These are phyloP conservation scores for Quercus robur DNA, from an alignment of 306 rosid species.

Conservation along the genomic window DNA sequence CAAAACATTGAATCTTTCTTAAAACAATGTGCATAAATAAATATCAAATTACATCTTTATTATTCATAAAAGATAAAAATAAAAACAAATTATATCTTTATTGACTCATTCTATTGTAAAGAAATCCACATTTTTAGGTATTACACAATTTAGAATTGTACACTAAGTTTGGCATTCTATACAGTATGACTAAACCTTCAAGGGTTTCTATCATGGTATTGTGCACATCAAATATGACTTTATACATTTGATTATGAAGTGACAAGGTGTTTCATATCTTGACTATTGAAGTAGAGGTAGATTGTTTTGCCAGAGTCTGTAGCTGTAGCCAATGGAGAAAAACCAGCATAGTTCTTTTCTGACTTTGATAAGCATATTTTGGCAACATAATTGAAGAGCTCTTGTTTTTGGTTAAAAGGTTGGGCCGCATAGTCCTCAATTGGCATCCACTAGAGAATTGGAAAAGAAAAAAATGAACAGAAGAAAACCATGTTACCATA, in stretches of 20 bases:
- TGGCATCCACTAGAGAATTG: constrained; percentile 71
- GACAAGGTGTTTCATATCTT: constrained; percentile 12
- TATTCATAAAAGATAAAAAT: too few species aligned
- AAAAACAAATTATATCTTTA: too few species aligned
- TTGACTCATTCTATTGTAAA: too few species aligned
- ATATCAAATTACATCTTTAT: too few species aligned
- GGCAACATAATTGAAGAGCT: constrained; percentile 43
- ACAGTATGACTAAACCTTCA: too few species aligned
- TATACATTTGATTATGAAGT: not conserved
- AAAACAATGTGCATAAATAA: too few species aligned
- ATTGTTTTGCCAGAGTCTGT: constrained; percentile 40
- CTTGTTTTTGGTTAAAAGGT: constrained; percentile 39
- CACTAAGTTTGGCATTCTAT: too few species aligned
- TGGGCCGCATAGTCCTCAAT: constrained; percentile 74
- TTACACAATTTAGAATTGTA: too few species aligned
- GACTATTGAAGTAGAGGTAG: constrained; percentile 34
- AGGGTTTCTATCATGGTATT: too few species aligned
- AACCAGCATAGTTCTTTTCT: constrained; percentile 46
- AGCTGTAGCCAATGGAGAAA: constrained; percentile 28
- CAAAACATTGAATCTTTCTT: not conserved
- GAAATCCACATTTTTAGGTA: too few species aligned
- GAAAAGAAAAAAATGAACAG: not conserved
- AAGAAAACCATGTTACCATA: not conserved
- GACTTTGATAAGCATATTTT: constrained; percentile 49
- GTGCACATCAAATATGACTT: not conserved